Conservation (phyloP, 768 basidiomycete species). For the Pholiota conissans region DNA sequence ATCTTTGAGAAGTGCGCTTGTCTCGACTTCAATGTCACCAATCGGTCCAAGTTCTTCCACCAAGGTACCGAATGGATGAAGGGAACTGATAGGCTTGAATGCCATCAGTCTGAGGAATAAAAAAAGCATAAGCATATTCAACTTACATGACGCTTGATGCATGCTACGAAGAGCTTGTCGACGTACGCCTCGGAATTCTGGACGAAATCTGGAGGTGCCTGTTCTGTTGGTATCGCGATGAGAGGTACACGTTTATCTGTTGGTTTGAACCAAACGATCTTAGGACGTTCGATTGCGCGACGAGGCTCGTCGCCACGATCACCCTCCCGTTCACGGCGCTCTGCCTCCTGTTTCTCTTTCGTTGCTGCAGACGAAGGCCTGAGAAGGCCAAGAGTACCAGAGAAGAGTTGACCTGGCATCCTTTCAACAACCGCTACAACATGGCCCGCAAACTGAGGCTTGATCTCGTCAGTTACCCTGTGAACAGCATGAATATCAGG, state of each 20-base stretch:
- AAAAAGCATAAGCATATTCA: conserved; percentile 3
- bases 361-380: conserved; percentile 96
- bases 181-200: conserved; percentile 91
- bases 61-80: conserved; percentile 97
- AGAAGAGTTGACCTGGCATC: conserved; percentile 98
- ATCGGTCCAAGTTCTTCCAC: conserved; percentile 98
- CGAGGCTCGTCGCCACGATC: conserved; percentile 85
- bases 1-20: conserved; percentile 94
- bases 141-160: conserved; percentile 96
- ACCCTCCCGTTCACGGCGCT: conserved; percentile 95
- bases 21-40: conserved; percentile 98
- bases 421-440: conserved; percentile 99
- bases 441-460: conserved; percentile 98
- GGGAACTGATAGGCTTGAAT: conserved; percentile 82
- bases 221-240: conserved; percentile 98
- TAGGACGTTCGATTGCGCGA: conserved; percentile 84
- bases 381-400: conserved; percentile 91
- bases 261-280: conserved; percentile 99
- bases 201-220: conserved; percentile 94
- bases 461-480: conserved; percentile 96
- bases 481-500: conserved; percentile 4
- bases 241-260: conserved; percentile 98
- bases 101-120: conserved; percentile 17
- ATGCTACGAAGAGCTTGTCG: conserved; percentile 92
- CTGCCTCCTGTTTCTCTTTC: conserved; percentile 98